A percentile compares a stretch with the other conserved stretches of the same genome.
These are phyloP conservation scores for Fusarium setosum DNA, from an alignment of 2,329 filamentous ascomycete species.

Conservation along the genomic window DNA sequence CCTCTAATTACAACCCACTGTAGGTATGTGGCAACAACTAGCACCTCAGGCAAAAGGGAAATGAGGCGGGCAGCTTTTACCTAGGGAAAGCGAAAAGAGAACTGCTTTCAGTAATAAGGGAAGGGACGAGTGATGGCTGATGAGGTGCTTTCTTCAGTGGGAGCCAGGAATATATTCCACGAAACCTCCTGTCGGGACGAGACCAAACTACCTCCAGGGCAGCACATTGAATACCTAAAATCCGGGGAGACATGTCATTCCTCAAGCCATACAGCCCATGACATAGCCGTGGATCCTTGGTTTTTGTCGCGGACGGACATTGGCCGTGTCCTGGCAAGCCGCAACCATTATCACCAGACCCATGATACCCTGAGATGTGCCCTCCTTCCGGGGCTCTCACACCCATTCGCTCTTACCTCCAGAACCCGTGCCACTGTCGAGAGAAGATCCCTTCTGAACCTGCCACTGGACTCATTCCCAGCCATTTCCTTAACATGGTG, in stretches of 20 bases:
- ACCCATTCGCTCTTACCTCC: conserved; percentile 19
- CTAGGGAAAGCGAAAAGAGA: background rate
- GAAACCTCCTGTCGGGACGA: no score
- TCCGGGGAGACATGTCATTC: background rate
- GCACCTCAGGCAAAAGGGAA: background rate
- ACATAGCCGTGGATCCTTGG: background rate
- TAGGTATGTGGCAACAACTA: background rate
- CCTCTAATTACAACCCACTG: background rate
- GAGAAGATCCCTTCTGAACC: background rate
- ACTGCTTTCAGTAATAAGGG: background rate
- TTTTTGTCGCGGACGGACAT: conserved; percentile 6
- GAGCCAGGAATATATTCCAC: no score
- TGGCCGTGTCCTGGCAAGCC: conserved; percentile 13
- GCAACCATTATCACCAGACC: conserved; percentile 36
- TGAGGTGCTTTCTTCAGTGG: no score
- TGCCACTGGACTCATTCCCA: background rate
- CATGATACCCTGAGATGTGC: conserved; percentile 21
- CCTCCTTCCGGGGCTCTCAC: conserved; percentile 16
- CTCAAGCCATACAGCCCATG: background rate
- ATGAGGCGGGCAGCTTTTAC: conserved; percentile 10
- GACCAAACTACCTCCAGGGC: no score
- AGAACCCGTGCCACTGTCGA: conserved; percentile 6
- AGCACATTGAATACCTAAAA: background rate
- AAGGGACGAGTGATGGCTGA: no score
- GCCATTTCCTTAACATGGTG: background rate